Evolutionary conservation across 768 basidiomycete genomes (phyloP).

Genomic region (Gloeostereum incarnatum): DNA sequence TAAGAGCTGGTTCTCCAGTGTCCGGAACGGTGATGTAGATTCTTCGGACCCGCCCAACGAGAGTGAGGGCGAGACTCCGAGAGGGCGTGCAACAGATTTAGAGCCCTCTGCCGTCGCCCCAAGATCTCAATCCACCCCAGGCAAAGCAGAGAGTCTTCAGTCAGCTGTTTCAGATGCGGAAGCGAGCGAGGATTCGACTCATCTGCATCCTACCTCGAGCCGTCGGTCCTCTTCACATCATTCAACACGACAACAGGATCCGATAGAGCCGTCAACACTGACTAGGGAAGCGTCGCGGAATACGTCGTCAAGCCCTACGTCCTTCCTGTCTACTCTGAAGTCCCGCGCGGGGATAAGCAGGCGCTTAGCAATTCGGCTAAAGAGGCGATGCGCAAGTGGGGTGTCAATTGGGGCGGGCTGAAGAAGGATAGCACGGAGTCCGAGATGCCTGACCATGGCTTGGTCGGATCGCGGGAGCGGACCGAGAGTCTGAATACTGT

Average conservation of each 20-base stretch:
- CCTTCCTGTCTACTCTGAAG: constrained; percentile 74
- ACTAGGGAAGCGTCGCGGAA: constrained; percentile 13
- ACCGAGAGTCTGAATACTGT: constrained; percentile 22
- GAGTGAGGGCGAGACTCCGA: constrained; percentile 17
- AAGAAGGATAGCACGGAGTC: constrained; percentile 38
- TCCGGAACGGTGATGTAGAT: constrained; percentile 27
- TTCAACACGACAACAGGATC: constrained; percentile 29
- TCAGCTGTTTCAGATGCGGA: constrained; percentile 9
- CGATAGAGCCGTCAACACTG: constrained; percentile 20
- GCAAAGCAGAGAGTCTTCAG: constrained; percentile 13
- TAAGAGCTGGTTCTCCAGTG: constrained; percentile 49
- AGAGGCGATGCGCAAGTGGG: constrained; percentile 90
- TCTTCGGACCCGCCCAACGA: constrained; percentile 11
- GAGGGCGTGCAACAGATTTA: constrained; percentile 26
- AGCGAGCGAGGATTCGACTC: constrained; percentile 8
- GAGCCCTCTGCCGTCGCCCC: constrained; percentile 16
- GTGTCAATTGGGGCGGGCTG: constrained; percentile 66
- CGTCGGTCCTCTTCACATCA: constrained; percentile 37
- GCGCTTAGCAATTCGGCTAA: constrained; percentile 77
- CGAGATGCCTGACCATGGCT: constrained; percentile 31
- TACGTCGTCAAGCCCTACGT: constrained; percentile 27
- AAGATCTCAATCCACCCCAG: constrained; percentile 25
- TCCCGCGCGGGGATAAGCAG: constrained; percentile 77
- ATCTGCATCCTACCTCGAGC: constrained; percentile 12
- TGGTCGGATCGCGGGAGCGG: constrained; percentile 23